phyloP scores from a whole-genome alignment of 768 basidiomycete genomes.

The Boletus sp. region DNA sequence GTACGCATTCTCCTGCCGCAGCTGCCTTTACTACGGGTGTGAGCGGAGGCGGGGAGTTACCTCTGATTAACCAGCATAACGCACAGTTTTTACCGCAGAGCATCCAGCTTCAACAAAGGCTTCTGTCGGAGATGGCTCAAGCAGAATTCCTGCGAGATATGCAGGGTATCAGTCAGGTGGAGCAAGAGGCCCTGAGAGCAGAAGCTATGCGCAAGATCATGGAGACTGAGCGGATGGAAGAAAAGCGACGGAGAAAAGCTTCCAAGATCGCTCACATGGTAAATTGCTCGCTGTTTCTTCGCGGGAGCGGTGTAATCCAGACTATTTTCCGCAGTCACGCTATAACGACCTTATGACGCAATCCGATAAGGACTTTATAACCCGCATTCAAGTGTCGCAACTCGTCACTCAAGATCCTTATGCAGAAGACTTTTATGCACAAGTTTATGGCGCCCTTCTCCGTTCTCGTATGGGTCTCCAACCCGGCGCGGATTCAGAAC shows the following conservation, averaged over 20 bases:
- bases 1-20: conserved; percentile 48
- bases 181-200: conserved; percentile 67
- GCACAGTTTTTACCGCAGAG: conserved; percentile 57
- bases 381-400: conserved; percentile 97
- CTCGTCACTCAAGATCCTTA: conserved; percentile 97
- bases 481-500: conserved; percentile 56
- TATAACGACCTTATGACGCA: conserved; percentile 97
- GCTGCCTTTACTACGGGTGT: conserved; percentile 31
- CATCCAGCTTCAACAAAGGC: conserved; percentile 70
- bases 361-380: conserved; percentile 99
- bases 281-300: conserved; percentile 16
- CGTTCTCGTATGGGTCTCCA: conserved; percentile 77
- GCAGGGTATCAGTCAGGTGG: conserved; percentile 55
- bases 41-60: conserved; percentile 29
- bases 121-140: conserved; percentile 75
- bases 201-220: conserved; percentile 89
- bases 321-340: conserved; percentile 54
- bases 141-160: conserved; percentile 65
- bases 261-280: conserved; percentile 91
- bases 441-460: conserved; percentile 86
- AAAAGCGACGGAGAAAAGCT: conserved; percentile 75
- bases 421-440: conserved; percentile 97
- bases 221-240: conserved; percentile 87
- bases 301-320: not conserved
- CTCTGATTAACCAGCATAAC: conserved; percentile 49